Base-by-base conservation (phyloP, 1,284 basidiomycete species). In the Tilletia horrida region DNA sequence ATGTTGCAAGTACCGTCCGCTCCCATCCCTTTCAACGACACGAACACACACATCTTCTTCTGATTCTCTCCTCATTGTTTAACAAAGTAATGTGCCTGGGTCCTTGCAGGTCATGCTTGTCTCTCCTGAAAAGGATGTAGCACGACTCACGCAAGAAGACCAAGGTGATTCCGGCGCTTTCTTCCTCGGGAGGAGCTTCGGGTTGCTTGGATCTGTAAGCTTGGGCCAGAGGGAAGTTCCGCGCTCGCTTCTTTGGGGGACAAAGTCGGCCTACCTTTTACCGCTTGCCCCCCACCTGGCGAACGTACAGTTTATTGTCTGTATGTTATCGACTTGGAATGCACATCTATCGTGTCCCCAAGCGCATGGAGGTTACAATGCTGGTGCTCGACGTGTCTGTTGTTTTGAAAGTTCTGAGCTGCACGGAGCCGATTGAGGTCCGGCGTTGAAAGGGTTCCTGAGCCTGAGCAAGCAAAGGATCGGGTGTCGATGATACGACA, bases 271-370 rank as follows among this genome's bases (percentile, higher is more conserved):
- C 31, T 18, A 55, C 31, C 18, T 40, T n/a, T 16, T n/a, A 31
- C 55, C 27, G 16, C 55, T 31, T 29, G 55, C 29, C 27, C 55
- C 55, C 55, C 55, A 59, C 55, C 55, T 59, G 29, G 55, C 29
- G 55, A 40, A 35, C 27, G 55, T 25, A 59, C 55, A 59, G 27
- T 23, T 45, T 11, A 45, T 45, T 48, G 47, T 29, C 21, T 31
- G 52, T 23, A 57, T 57, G 52, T 9, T 13, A 35, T 40, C 35
- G 35, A n/a, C n/a, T n/a, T n/a, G n/a, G n/a, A n/a, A 40, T 11
- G 35, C 6, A 40, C 35, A 40, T 40, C 35, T 40, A 6, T 40
- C 35, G 35, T 11, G 4, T 11, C 35, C 35, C 11, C 35, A 40
- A 6, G 35, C 35, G 35, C 35, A 6, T 40, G 35, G 6, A 4